Percentiles rank a stretch among this genome's conserved stretches.
Conservation (phyloP, 2,329 filamentous ascomycete genomes). For the Fusarium goolgardi region DNA sequence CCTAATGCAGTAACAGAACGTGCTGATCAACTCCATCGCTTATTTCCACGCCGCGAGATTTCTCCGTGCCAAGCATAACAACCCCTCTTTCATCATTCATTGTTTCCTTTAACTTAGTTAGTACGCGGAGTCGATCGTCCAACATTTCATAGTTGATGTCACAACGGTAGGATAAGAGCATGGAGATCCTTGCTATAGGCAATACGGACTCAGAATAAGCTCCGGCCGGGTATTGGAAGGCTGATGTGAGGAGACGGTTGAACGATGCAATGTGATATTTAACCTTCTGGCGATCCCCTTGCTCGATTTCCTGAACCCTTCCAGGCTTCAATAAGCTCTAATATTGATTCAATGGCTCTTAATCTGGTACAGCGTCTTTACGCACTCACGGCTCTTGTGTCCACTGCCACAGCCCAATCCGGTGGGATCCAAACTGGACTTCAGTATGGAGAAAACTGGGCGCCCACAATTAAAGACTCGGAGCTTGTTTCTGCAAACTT, state of each 20-base stretch:
- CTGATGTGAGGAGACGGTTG: too few species aligned
- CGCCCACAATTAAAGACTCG: slow-evolving; percentile 6
- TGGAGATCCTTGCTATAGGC: background rate
- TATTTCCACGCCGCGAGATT: background rate
- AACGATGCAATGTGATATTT: accelerated
- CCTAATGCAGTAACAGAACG: slow-evolving; percentile 1
- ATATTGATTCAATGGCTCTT: background rate
- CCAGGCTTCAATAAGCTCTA: accelerated
- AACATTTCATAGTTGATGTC: background rate
- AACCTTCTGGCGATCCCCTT: accelerated
- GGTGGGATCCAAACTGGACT: slow-evolving; percentile 15
- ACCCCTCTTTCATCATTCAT: slow-evolving; percentile 17
- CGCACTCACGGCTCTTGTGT: background rate
- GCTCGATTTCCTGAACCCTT: accelerated
- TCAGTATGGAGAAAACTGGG: slow-evolving; percentile 29
- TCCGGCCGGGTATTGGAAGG: background rate
- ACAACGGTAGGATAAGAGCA: background rate
- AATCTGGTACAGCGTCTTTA: background rate
- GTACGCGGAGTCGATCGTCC: background rate
- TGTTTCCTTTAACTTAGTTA: background rate
- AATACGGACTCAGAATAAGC: background rate
- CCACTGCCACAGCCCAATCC: background rate
- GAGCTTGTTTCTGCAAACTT: slow-evolving; percentile 17
- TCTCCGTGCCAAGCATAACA: slow-evolving; percentile 9
- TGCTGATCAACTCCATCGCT: background rate